Conservation (phyloP, 768 basidiomycete genomes). For the Xerocomus spinulosus region DNA sequence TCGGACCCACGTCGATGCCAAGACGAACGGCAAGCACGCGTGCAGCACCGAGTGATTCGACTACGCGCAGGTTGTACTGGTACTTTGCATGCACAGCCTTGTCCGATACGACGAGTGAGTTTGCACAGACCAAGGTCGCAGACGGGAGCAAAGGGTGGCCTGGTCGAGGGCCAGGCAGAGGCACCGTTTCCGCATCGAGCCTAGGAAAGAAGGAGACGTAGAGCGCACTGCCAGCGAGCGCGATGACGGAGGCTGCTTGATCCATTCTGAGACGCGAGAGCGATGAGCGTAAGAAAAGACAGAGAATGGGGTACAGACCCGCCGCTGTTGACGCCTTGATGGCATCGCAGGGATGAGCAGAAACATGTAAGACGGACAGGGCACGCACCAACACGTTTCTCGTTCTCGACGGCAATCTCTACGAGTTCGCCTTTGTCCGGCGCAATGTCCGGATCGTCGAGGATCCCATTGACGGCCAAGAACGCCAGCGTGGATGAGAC, state of each 20-base stretch:
- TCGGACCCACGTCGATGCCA: conserved; percentile 36
- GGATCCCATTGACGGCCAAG: conserved; percentile 69
- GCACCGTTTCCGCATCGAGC: conserved; percentile 61
- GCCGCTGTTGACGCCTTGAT: conserved; percentile 65
- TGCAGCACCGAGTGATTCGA: conserved; percentile 83
- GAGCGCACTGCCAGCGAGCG: conserved; percentile 61
- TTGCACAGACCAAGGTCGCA: conserved; percentile 28
- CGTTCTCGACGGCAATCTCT: conserved; percentile 76
- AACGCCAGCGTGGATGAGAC: conserved; percentile 82
- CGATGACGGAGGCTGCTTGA: conserved; percentile 85
- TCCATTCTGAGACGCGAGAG: conserved; percentile 60
- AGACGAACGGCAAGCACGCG: conserved; percentile 64
- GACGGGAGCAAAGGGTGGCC: conserved; percentile 21
- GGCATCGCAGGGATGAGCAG: neutral
- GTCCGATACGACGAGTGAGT: conserved; percentile 73
- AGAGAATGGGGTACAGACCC: conserved; percentile 44
- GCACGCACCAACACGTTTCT: conserved; percentile 66
- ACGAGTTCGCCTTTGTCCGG: conserved; percentile 67
- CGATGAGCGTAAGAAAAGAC: conserved; percentile 2
- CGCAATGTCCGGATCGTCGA: conserved; percentile 19
- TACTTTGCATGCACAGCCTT: conserved; percentile 73
- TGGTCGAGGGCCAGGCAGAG: conserved; percentile 44
- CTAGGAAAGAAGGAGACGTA: conserved; percentile 80
- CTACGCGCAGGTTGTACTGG: conserved; percentile 85
- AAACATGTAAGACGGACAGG: neutral